Conservation (phyloP, 352 stramenopile genomes). For the Phytophthora palmivora region DNA sequence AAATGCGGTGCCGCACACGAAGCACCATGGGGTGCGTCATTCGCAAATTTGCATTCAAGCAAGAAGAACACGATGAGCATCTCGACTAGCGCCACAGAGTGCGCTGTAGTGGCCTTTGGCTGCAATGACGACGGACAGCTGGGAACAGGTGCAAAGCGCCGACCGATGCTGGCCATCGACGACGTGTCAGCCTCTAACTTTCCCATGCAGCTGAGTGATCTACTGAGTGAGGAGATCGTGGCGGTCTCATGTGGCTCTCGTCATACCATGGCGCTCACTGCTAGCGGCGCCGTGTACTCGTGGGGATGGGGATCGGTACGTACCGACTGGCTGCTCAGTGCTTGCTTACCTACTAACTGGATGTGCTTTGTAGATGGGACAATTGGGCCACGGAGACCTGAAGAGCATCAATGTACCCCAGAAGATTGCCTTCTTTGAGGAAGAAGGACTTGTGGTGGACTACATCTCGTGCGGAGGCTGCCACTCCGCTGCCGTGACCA, state of each 20-base stretch:
- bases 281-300: conserved; percentile 64
- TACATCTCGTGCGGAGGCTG: conserved; percentile 86
- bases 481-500: conserved; percentile 80
- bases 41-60: conserved; percentile 12
- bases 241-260: conserved; percentile 83
- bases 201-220: conserved; percentile 58
- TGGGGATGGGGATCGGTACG: conserved; percentile 84
- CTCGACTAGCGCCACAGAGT: conserved; percentile 29
- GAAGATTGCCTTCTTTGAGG: conserved; percentile 69
- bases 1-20: not conserved
- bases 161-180: conserved; percentile 62
- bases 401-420: conserved; percentile 73
- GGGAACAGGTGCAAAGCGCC: conserved; percentile 70
- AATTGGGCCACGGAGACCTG: conserved; percentile 78
- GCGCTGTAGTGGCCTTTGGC: conserved; percentile 72
- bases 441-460: conserved; percentile 56
- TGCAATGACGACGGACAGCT: conserved; percentile 89
- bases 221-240: conserved; percentile 61
- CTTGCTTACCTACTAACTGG: conserved; percentile 10
- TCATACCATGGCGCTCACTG: conserved; percentile 83
- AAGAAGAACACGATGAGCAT: conserved; percentile 23
- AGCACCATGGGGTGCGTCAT: conserved; percentile 20
- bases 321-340: conserved; percentile 8
- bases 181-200: conserved; percentile 82
- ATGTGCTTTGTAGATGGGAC: conserved; percentile 63